Conservation (phyloP, 768 basidiomycete genomes). For the Naematelia encephala region DNA sequence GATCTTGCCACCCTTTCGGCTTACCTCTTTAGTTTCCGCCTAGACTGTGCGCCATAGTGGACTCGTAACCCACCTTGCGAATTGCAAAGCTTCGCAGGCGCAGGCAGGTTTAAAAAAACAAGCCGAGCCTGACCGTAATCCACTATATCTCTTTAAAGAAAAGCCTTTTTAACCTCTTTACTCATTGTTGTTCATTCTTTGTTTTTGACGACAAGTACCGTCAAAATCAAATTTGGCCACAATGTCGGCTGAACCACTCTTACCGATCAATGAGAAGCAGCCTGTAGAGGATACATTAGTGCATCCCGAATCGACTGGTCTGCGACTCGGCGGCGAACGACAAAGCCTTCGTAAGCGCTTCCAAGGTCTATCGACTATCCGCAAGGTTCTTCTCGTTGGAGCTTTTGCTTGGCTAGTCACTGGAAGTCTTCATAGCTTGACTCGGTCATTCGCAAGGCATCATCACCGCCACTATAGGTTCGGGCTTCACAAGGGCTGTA, state of each 20-base stretch:
- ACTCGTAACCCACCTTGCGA: no score
- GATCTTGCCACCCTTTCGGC: no score
- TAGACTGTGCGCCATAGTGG: no score
- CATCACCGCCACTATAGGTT: background rate
- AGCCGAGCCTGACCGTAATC: no score
- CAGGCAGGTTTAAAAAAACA: no score
- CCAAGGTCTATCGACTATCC: background rate
- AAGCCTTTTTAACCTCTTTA: no score
- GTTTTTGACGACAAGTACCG: background rate
- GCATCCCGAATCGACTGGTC: slow-evolving; percentile 15
- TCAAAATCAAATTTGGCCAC: background rate
- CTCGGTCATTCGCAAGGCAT: background rate
- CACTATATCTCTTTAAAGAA: no score
- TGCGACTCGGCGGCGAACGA: slow-evolving; percentile 5
- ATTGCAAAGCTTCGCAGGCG: no score
- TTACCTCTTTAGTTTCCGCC: no score
- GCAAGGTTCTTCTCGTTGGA: background rate
- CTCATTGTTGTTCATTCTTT: background rate
- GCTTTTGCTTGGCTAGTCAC: background rate
- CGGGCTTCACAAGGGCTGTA: background rate
- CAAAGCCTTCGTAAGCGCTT: background rate
- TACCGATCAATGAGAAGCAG: background rate
- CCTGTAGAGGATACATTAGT: background rate
- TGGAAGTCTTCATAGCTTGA: background rate
- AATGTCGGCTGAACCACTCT: background rate